Evolutionary conservation across 768 basidiomycete genomes (phyloP), one percentile per base, ranked within the genome.

Genomic region (Zangia roseola): DNA sequence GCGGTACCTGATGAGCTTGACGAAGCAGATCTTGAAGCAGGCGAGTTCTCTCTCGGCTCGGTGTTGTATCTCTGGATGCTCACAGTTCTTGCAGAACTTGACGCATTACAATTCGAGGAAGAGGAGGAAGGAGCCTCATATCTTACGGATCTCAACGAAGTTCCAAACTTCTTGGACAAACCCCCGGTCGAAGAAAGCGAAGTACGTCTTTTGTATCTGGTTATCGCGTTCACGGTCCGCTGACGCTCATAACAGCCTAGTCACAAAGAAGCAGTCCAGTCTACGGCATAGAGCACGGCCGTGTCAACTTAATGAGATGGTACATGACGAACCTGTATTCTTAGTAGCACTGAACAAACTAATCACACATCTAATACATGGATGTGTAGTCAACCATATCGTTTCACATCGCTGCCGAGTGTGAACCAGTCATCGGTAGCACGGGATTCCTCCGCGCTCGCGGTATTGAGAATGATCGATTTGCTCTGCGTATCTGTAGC

Each of bases 1-100:
- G 91, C 87, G 13, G 91, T 98, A 0, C 97, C 97, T 14, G 97
- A 99, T 57, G 97, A 98, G 67, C 76, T 99, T 20, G 97, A 99
- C 69, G 97, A 99, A 67, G 92, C 90, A 8, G 97, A 98, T 69
- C 77, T 99, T 4, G 88, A 97, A 76, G 97, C 97, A 38, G 95
- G 95, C 88, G 61, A 40, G 81, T 62, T 34, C 21, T 26, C 17
- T 19, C 40, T 33, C 7, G 31, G 13, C 40, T 33, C 7, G 31
- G 13, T 38, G 40, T 19, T 23, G 7, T 37, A 24, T 33, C n/a
- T 43, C 24, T 38, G 13, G 17, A 45, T 37, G 35, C 37, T 56
- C 6, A 53, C 37, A n/a, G 30, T 34, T 39, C 23, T 28, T 39
- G 17, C 64, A 97, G 97, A 99, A 71, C 78, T 99, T 20, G 95